Evolutionary conservation across 1,284 basidiomycete species (phyloP).

Genomic region (Schizophyllum amplum): DNA sequence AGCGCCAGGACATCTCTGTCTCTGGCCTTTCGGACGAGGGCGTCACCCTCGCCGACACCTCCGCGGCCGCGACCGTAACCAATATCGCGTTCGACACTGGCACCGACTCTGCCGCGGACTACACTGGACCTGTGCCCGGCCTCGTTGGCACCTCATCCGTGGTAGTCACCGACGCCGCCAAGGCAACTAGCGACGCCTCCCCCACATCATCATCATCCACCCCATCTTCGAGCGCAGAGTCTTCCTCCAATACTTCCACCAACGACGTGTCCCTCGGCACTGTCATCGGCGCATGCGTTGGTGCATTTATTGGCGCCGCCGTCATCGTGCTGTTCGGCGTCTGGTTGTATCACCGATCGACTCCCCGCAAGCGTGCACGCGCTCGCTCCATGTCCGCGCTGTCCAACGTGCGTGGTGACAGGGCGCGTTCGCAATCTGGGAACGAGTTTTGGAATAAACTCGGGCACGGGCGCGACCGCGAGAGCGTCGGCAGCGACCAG

Average conservation of each 20-base stretch:
- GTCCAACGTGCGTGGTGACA: slow-evolving; percentile 26
- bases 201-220: not conserved
- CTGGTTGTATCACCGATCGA: slow-evolving; percentile 40
- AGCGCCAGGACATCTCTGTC: not conserved
- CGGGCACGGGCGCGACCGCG: not conserved
- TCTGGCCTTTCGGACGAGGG: not conserved
- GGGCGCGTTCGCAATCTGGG: slow-evolving; percentile 32
- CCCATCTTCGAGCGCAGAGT: not conserved
- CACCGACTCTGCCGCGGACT: not conserved
- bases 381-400: slow-evolving; percentile 16
- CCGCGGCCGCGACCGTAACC: not conserved
- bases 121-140: not conserved
- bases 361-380: slow-evolving; percentile 16
- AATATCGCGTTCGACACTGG: not conserved
- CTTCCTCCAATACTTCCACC: slow-evolving; percentile 17
- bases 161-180: not conserved
- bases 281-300: slow-evolving; percentile 45
- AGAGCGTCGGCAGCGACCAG: slow-evolving; percentile 4
- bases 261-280: slow-evolving; percentile 36
- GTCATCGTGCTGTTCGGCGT: slow-evolving; percentile 37
- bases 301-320: slow-evolving; percentile 36
- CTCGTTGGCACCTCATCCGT: not conserved
- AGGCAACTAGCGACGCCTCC: too few relatives aligned
- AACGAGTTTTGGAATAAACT: slow-evolving; percentile 30
- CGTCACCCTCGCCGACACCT: not conserved